Conservation (phyloP, 306 rosid species). For the Dryas drummondii region DNA sequence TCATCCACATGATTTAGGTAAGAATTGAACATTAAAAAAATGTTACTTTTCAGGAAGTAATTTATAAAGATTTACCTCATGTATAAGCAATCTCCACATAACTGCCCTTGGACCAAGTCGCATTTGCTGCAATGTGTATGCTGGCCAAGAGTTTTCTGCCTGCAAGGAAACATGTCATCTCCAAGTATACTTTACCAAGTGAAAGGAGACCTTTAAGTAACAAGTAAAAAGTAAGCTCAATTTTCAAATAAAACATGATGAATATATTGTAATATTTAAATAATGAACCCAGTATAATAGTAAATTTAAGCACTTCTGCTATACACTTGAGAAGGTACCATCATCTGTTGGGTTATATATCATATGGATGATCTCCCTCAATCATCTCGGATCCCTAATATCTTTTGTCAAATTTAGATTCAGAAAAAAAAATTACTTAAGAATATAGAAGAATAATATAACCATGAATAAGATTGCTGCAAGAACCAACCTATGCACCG, state of each 20-base stretch:
- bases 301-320: background rate
- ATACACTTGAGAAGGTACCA: background rate
- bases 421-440: background rate
- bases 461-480: background rate
- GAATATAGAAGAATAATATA: background rate
- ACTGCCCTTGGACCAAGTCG: slow-evolving; percentile 53
- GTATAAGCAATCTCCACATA: slow-evolving; percentile 92
- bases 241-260: background rate
- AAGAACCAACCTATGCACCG: background rate
- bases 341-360: background rate
- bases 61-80: slow-evolving; percentile 45
- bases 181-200: background rate
- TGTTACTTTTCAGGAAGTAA: background rate
- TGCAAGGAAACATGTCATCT: slow-evolving; percentile 38
- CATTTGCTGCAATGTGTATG: slow-evolving; percentile 60
- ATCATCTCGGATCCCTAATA: background rate
- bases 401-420: background rate
- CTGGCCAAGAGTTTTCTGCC: slow-evolving; percentile 60
- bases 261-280: background rate
- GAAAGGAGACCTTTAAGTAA: slow-evolving; percentile 6
- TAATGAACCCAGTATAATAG: background rate
- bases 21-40: background rate
- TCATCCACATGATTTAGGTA: background rate
- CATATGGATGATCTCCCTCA: background rate
- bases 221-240: background rate